Evolutionary conservation across 495 filamentous ascomycete species (phyloP), one percentile per base, ranked within the genome.

Genomic region (Daldinia grandis): DNA sequence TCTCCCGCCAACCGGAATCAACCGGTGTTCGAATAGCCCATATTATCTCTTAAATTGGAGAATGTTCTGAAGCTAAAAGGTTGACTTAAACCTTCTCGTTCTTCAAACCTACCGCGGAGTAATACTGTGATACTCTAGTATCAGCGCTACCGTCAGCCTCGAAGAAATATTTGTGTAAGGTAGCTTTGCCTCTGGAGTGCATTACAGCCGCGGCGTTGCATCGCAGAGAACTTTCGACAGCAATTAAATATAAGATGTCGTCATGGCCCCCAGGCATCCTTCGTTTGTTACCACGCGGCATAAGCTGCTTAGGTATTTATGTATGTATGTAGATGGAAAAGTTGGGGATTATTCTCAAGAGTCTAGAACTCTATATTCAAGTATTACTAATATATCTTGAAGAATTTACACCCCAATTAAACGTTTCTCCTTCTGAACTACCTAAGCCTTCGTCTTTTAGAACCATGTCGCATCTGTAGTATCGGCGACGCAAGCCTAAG

Each of bases 151-250:
- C 1, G 7, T 44, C 40, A 19, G 8, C 19, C 40, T 44, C 40
- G 42, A 47, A 47, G 42, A 21, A 47, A 47, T 47, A 24, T n/a
- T n/a, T n/a, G n/a, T n/a, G n/a, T n/a, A 3, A 12, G 21, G 47
- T 35, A 51, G n/a, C 58, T 55, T 59, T 40, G 64, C 69, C 64
- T 58, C 42, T 5, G 10, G 37, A 33, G 27, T 61, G 59, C 64
- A 68, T 72, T 15, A 56, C 60, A 69, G 37, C 61, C 33, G 61
- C 65, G 50, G 33, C 33, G 65, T 69, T 62, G 57, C 62, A 69
- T 62, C 15, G 62, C 65, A 64, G 59, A 69, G 61, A 65, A 73
- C 27, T n/a, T 68, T 72, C 49, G 59, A 72, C 56, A 21, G 60
- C 42, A 62, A 64, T 58, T 33, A 66, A 58, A 66, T 57, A 56